Conservation (phyloP, 192 early-diverging fungal species). For the Mortierella alpina region DNA sequence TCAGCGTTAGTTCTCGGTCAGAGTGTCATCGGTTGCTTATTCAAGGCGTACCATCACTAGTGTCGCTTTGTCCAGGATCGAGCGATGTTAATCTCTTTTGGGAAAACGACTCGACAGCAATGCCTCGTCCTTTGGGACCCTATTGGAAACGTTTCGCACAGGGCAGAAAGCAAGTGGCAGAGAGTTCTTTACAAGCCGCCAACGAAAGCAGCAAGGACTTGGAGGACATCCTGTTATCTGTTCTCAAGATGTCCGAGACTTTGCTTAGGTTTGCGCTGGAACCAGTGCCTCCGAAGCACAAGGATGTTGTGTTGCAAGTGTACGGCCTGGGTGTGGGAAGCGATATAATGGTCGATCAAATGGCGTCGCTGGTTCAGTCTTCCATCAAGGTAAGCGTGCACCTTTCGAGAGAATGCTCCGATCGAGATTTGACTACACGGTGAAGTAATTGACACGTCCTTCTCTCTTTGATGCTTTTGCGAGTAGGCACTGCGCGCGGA, state of each 20-base stretch:
- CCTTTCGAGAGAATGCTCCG: too few relatives aligned
- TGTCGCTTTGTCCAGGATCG: slow-evolving; percentile 3
- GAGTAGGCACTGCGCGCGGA: slow-evolving; percentile 6
- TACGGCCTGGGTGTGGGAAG: slow-evolving; percentile 16
- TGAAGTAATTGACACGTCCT: background rate
- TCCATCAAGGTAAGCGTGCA: slow-evolving; percentile 21
- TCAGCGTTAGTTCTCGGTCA: slow-evolving; percentile 28
- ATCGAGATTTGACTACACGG: too few relatives aligned
- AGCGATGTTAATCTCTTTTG: slow-evolving; percentile 9
- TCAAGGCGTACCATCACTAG: slow-evolving; percentile 12
- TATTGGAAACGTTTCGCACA: slow-evolving; percentile 15
- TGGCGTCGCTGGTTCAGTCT: slow-evolving; percentile 22
- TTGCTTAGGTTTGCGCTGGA: slow-evolving; percentile 29
- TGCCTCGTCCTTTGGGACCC: background rate
- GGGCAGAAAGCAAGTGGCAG: background rate
- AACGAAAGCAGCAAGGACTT: background rate
- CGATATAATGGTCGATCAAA: slow-evolving; percentile 27
- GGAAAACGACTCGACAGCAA: background rate
- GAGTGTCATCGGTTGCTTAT: slow-evolving; percentile 23
- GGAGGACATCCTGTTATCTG: background rate
- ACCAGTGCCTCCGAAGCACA: slow-evolving; percentile 5
- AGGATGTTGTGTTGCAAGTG: background rate
- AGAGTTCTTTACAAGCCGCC: too few relatives aligned
- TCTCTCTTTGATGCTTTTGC: background rate
- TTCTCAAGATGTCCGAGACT: slow-evolving; percentile 9